Percentiles rank a stretch among this genome's conserved stretches.
These are phyloP conservation scores for Yamadazyma spencermartinsiae DNA, from an alignment of 1,139 yeast species.

Conservation along the genomic window DNA sequence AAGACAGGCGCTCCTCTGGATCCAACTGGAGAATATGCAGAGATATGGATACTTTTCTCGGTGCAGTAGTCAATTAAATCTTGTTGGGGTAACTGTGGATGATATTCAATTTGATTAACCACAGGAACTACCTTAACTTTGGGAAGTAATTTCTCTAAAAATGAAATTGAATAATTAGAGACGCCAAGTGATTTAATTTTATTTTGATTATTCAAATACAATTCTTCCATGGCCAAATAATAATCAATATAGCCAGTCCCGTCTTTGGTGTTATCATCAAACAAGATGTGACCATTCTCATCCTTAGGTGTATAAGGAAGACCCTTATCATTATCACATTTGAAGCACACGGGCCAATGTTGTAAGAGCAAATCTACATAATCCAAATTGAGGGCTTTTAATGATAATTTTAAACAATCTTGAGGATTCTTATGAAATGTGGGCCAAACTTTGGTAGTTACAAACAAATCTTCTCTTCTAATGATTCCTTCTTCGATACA, in stretches of 20 bases:
- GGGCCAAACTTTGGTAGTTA: constrained; percentile 63
- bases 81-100: constrained; percentile 41
- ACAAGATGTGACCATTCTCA: constrained; percentile 36
- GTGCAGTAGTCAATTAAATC: constrained; percentile 31
- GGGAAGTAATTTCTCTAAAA: constrained; percentile 28
- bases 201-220: constrained; percentile 25
- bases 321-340: constrained; percentile 32
- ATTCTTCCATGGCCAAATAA: constrained; percentile 46
- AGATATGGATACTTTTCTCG: constrained; percentile 25
- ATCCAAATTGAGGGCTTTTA: constrained; percentile 44
- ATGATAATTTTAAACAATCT: constrained; percentile 34
- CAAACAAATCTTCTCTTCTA: constrained; percentile 55
- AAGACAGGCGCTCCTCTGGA: constrained; percentile 37
- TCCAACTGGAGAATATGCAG: constrained; percentile 40
- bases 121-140: constrained; percentile 29
- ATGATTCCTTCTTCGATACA: constrained; percentile 46
- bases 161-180: constrained; percentile 33
- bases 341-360: constrained; percentile 56
- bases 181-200: constrained; percentile 35
- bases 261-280: constrained; percentile 36
- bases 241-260: constrained; percentile 44
- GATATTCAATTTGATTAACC: constrained; percentile 39
- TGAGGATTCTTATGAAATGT: constrained; percentile 33
- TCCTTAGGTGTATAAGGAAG: constrained; percentile 32
- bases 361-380: constrained; percentile 59